Evolutionary conservation across 2,329 filamentous ascomycete species (phyloP).

Genomic region (Paradendryphiella salina): DNA sequence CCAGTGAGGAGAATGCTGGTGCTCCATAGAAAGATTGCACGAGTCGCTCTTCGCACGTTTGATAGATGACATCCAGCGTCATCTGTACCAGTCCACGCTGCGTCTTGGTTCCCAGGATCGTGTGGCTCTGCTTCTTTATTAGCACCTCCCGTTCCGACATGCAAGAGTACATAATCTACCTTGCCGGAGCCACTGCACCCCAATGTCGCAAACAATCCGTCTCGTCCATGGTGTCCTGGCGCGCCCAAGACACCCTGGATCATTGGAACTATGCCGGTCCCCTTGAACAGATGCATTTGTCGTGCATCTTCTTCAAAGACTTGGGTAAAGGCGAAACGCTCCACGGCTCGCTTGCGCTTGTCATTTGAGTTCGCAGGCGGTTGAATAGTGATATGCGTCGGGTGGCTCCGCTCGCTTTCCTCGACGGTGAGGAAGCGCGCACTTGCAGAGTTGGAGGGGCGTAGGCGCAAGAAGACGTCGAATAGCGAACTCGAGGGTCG

Average conservation of each 20-base stretch:
- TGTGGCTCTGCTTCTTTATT: slow-evolving; percentile 72
- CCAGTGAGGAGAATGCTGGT: slow-evolving; percentile 71
- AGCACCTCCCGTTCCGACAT: slow-evolving; percentile 9
- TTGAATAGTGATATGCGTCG: slow-evolving; percentile 58
- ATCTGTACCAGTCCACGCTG: slow-evolving; percentile 92
- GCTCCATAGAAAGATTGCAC: slow-evolving; percentile 62
- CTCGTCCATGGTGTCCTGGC: slow-evolving; percentile 74
- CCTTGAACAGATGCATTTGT: slow-evolving; percentile 85
- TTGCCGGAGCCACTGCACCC: slow-evolving; percentile 97
- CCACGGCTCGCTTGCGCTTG: slow-evolving; percentile 79
- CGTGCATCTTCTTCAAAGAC: slow-evolving; percentile 87
- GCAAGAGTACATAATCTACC: slow-evolving; percentile 54
- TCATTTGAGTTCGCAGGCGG: slow-evolving; percentile 80
- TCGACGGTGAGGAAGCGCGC: slow-evolving; percentile 79
- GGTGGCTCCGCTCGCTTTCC: slow-evolving; percentile 42
- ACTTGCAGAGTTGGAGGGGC: slow-evolving; percentile 47
- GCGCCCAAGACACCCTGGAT: slow-evolving; percentile 79
- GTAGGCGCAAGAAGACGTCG: slow-evolving; percentile 85
- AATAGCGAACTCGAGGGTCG: slow-evolving; percentile 65
- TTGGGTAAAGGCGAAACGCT: slow-evolving; percentile 91
- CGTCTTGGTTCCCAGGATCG: slow-evolving; percentile 83
- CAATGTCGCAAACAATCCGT: slow-evolving; percentile 86
- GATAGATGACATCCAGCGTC: slow-evolving; percentile 85
- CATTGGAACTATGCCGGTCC: slow-evolving; percentile 72
- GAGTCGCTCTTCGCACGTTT: slow-evolving; percentile 73